These are phyloP conservation scores for Monilinia aucupariae DNA, from an alignment of 2,329 filamentous ascomycete genomes.

Conservation along the genomic window DNA sequence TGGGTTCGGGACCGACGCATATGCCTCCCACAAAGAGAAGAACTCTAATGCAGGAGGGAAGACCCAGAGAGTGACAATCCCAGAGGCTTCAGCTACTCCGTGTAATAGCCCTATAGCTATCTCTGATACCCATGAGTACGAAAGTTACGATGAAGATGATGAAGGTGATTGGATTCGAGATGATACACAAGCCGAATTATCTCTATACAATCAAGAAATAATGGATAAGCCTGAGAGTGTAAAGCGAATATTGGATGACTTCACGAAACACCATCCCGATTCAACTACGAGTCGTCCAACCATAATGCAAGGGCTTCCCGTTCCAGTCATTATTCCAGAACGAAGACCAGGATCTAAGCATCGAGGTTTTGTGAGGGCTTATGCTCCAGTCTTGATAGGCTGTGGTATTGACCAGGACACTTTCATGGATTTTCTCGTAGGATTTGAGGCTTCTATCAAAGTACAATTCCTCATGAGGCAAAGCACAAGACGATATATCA, in stretches of 20 bases:
- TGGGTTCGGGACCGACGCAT: slow-evolving; percentile 1
- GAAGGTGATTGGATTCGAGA: slow-evolving; percentile 14
- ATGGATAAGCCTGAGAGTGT: background rate
- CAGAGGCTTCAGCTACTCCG: background rate
- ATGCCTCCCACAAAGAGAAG: slow-evolving; percentile 7
- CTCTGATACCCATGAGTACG: background rate
- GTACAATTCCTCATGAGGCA: background rate
- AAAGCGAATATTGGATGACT: slow-evolving; percentile 4
- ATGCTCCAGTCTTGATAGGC: slow-evolving; percentile 44
- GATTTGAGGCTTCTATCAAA: slow-evolving; percentile 37
- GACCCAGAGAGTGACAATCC: background rate
- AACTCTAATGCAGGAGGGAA: background rate
- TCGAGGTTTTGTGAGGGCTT: slow-evolving; percentile 48
- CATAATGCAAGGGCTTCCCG: slow-evolving; percentile 30
- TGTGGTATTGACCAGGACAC: slow-evolving; percentile 44
- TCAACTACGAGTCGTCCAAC: background rate
- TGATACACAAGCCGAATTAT: slow-evolving; percentile 8
- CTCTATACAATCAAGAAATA: background rate
- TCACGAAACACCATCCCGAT: background rate
- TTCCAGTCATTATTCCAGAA: slow-evolving; percentile 48
- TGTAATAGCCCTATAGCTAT: background rate
- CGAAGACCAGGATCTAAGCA: slow-evolving; percentile 44
- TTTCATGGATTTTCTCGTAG: slow-evolving; percentile 46
- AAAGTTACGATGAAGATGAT: slow-evolving; percentile 12
- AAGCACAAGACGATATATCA: background rate